A percentile compares a stretch with the other conserved stretches of the same genome.
Conservation (phyloP, 306 rosid species). For the Gastrolobium villosum region DNA sequence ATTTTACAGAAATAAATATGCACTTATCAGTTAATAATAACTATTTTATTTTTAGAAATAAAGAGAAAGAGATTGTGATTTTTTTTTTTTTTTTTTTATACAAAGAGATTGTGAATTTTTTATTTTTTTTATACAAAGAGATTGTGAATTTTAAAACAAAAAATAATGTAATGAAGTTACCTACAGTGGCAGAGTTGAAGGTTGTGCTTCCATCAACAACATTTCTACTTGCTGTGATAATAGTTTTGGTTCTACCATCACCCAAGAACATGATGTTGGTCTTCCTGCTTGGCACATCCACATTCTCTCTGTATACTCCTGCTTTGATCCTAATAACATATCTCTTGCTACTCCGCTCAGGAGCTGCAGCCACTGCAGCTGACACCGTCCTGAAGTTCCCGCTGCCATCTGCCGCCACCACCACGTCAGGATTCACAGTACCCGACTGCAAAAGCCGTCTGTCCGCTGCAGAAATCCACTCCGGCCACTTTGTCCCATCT, state of each 20-base stretch:
- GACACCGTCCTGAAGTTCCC: slow-evolving; percentile 71
- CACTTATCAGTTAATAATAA: no score
- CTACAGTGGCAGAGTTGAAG: slow-evolving; percentile 77
- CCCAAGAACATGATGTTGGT: slow-evolving; percentile 79
- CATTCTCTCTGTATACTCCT: slow-evolving; percentile 76
- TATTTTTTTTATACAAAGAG: no score
- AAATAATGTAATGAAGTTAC: slow-evolving; percentile 42
- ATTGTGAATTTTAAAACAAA: no score
- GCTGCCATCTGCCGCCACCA: slow-evolving; percentile 82
- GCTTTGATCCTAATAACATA: slow-evolving; percentile 74
- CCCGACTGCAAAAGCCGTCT: slow-evolving; percentile 67
- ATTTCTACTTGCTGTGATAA: slow-evolving; percentile 72
- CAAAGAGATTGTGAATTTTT: no score
- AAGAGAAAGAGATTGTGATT: no score
- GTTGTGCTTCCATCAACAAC: slow-evolving; percentile 85
- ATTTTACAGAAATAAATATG: no score
- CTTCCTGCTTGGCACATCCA: slow-evolving; percentile 70
- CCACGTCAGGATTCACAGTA: slow-evolving; percentile 54
- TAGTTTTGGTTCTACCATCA: slow-evolving; percentile 68
- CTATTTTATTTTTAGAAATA: no score
- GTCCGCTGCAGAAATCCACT: slow-evolving; percentile 71
- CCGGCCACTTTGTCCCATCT: slow-evolving; percentile 60
- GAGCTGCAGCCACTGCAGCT: slow-evolving; percentile 79
- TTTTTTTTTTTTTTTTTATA: no score
- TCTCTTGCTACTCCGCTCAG: slow-evolving; percentile 59